Evolutionary conservation across 2,329 filamentous ascomycete genomes (phyloP).

Genomic region (Scopulariopsis brevicaulis): DNA sequence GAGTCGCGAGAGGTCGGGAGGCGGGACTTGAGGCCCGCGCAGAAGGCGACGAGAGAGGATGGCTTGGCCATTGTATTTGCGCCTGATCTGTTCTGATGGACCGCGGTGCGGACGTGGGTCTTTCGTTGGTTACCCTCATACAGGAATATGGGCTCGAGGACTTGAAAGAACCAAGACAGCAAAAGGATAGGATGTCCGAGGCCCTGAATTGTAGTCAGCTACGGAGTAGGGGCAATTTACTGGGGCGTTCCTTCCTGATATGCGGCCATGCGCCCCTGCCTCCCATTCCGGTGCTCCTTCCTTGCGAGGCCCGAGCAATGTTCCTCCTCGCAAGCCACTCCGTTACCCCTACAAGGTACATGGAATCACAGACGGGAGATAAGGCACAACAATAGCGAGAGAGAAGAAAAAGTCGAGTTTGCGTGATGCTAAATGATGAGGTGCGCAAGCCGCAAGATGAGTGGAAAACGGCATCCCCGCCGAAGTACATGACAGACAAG

Average conservation of each 20-base stretch:
- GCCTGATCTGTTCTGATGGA: not conserved
- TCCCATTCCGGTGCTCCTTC: not conserved
- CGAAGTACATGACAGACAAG: not conserved
- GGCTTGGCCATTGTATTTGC: not conserved
- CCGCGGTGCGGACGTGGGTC: not conserved
- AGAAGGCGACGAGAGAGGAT: constrained; percentile 5
- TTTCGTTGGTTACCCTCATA: not conserved
- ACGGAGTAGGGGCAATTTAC: not conserved
- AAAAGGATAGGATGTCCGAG: no score
- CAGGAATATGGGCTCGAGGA: not conserved
- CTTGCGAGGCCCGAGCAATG: not conserved
- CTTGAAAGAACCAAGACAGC: no score
- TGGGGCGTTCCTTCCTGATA: not conserved
- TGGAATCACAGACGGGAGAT: not conserved
- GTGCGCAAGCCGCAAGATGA: not conserved
- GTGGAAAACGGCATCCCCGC: not conserved
- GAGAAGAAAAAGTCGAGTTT: not conserved
- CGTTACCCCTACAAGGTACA: no score
- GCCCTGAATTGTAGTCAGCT: not conserved
- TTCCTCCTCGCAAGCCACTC: not conserved
- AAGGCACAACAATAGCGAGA: not conserved
- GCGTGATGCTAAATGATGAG: not conserved
- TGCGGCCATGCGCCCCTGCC: not conserved
- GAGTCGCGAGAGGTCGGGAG: constrained; percentile 9
- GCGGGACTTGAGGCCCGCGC: constrained; percentile 2